Base-by-base conservation (phyloP, 1,139 yeast species). In the Scheffersomyces cryptocercus region DNA sequence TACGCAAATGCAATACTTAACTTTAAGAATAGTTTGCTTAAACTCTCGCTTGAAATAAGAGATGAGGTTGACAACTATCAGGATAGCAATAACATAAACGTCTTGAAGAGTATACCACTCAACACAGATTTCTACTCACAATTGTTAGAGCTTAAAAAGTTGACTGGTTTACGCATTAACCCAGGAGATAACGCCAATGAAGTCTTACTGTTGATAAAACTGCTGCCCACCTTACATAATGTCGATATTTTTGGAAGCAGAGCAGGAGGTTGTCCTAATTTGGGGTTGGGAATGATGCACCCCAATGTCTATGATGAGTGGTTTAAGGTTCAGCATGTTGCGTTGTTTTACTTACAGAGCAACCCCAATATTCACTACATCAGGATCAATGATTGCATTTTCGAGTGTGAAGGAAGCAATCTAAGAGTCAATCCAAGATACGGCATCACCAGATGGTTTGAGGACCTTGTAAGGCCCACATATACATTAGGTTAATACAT, bases 301-400 rank as follows among this genome's bases (percentile, higher is more conserved):
- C 82, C 82, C 3, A 78, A 79, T 2, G 66, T 81, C 2, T 73
- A 72, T 51, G 85, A 81, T 54, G 78, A 76, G 44, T 81, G 85
- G 85, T 68, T 70, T 48, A 70, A 79, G 45, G 80, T 80, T 1
- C 82, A 79, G 50, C 82, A 79, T 52, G 75, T 79, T 8, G 82
- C 80, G 1, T 47, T 67, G 33, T 62, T 68, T 5, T 70, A 72
- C 42, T 51, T 59, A 36, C 50, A 61, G 13, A 47, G 58, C 8
- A 70, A 68, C 45, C 40, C 42, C 0, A 40, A 50, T 1, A 52
- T 81, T 31, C 46, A 57, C 38, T 80, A 78, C 51, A 65, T 81
- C 20, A 68, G 79, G 47, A 70, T 81, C 35, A 68, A 70, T 51
- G 50, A 58, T 39, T 65, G 68, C 47, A 53, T 71, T 10, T 72